Evolutionary conservation across 106 monocot genomes (phyloP).

Genomic region (Vanilla planifolia): DNA sequence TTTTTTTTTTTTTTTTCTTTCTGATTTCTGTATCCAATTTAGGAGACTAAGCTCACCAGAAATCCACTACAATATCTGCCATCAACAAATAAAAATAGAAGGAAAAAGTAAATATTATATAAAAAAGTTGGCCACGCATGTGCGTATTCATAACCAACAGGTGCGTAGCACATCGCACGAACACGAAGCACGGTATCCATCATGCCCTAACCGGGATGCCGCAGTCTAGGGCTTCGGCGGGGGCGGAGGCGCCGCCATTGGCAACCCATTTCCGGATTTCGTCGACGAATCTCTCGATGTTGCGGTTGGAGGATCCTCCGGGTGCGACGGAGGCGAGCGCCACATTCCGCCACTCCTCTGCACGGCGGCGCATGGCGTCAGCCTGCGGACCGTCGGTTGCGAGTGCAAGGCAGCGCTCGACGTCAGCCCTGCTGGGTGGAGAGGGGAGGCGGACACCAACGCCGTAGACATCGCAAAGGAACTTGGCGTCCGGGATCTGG

Average conservation of each 20-base stretch:
- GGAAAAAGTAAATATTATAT: too few relatives aligned
- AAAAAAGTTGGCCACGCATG: too few relatives aligned
- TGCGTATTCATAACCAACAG: too few relatives aligned
- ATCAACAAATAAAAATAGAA: too few relatives aligned
- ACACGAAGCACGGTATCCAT: too few relatives aligned
- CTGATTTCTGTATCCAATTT: too few relatives aligned
- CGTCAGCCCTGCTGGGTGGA: conserved; percentile 21
- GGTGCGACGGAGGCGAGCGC: conserved; percentile 17
- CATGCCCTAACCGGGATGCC: too few relatives aligned
- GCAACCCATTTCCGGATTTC: conserved; percentile 4
- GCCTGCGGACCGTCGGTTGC: conserved; percentile 25
- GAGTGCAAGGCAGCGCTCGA: conserved; percentile 30
- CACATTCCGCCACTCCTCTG: conserved; percentile 17
- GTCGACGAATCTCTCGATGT: conserved; percentile 29
- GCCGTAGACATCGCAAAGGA: conserved; percentile 40
- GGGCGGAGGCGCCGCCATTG: not conserved
- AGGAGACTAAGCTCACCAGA: too few relatives aligned
- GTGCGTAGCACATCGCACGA: too few relatives aligned
- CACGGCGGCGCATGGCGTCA: conserved; percentile 12
- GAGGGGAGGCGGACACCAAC: conserved; percentile 35
- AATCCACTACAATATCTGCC: too few relatives aligned
- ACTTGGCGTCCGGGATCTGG: conserved; percentile 54
- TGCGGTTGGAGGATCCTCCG: conserved; percentile 34
- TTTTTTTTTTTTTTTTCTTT: too few relatives aligned
- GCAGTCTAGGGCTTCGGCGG: too few relatives aligned